Evolutionary conservation across 208 protist genomes (phyloP), one percentile per base, ranked within the genome.

Genomic region (Acanthamoeba culbertsoni): DNA sequence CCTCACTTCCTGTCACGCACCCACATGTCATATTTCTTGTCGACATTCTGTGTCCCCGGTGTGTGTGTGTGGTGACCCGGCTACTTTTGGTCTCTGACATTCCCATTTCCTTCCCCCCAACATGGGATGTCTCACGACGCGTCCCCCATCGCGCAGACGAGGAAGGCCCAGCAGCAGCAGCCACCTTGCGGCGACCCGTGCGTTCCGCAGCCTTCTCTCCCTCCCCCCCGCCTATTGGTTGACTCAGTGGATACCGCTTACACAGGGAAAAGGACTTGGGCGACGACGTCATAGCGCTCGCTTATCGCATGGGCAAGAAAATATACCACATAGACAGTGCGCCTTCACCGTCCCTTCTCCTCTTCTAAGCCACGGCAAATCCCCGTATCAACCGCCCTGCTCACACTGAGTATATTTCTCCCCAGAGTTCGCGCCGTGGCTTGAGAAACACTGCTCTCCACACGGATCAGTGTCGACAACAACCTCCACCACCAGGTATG

Each of bases 321-420:
- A 84, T 84, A 26, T 84, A 84, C 8, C 73, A 84, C 43, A 84
- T 84, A 23, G 73, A 84, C 73, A 84, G 73, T 84, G 5, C 73
- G 42, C 26, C 63, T 18, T 37, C n/a, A 2, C 10, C 7, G 35
- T 37, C 35, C 35, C 12, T 16, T n/a, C 33, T 0, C 48, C 48
- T 73, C 12, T 14, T 45, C 31, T n/a, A 7, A 33, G 55, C 35
- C 26, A 20, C 14, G 10, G 55, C 20, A 33, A 31, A 28, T 33
- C 55, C 7, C 6, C 23, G 55, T n/a, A 20, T 62, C 8, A 33
- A 18, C 31, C 31, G 31, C 7, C 31, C 7, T 2, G 14, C 57
- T 35, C 26, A 65, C 14, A 16, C 14, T 65, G 0, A 6, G 5
- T 28, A 2, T 28, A 35, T n/a, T 65, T 55, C 40, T 12, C 5